A percentile compares a stretch with the other conserved stretches of the same genome.
Conservation (phyloP, 2,329 filamentous ascomycete genomes). For the Colletotrichum costaricense region DNA sequence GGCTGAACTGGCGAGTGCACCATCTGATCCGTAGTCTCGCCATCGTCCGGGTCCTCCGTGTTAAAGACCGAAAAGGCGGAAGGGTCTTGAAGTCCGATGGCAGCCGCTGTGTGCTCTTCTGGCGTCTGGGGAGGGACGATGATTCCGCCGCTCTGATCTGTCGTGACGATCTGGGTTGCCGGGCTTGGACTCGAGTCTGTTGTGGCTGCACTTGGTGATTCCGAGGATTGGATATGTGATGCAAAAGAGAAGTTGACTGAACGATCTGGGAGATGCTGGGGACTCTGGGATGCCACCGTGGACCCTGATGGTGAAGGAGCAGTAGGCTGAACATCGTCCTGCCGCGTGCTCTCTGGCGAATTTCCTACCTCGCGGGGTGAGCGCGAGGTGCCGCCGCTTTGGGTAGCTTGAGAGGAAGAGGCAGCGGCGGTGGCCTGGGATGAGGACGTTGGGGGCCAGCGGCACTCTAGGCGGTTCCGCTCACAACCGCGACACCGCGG, state of each 20-base stretch:
- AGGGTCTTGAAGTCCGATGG: not conserved
- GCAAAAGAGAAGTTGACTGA: slow-evolving; percentile 6
- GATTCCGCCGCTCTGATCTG: not conserved
- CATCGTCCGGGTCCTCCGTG: not conserved
- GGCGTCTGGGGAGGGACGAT: not conserved
- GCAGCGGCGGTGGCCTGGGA: not conserved
- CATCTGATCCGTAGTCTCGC: not conserved
- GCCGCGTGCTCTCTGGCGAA: not conserved
- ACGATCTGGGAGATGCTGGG: not conserved
- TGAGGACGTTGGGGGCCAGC: slow-evolving; percentile 17
- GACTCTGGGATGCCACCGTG: not conserved
- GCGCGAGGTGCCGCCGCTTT: not conserved
- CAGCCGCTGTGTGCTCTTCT: not conserved
- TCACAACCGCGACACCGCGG: slow-evolving; percentile 53
- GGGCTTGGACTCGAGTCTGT: not conserved
- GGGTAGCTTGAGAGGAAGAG: not conserved
- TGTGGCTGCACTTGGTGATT: not conserved
- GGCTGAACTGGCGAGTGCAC: not conserved
- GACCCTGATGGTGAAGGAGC: not conserved
- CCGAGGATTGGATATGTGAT: slow-evolving; percentile 7
- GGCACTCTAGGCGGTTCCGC: slow-evolving; percentile 40
- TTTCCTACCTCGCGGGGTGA: not conserved
- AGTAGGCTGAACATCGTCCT: not conserved
- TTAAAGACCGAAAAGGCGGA: not conserved
- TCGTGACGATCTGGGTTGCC: not conserved